Evolutionary conservation across 805 yeast genomes (phyloP).

Genomic region (Kuraishia hungarica): DNA sequence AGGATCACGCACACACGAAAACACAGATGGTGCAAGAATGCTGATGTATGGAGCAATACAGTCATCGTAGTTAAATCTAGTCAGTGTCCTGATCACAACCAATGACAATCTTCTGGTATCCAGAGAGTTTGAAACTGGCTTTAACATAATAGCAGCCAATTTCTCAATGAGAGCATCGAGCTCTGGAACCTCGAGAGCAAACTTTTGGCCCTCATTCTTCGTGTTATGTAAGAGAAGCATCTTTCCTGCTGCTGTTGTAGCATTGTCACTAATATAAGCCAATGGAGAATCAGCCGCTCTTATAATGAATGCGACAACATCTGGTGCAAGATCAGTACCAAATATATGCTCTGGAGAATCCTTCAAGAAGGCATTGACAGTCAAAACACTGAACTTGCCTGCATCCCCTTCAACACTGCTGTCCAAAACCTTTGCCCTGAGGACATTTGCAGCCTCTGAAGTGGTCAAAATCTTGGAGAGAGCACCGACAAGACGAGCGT

Average conservation of each 20-base stretch:
- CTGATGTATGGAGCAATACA: conserved; percentile 47
- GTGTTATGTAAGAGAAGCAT: conserved; percentile 44
- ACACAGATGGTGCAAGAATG: conserved; percentile 60
- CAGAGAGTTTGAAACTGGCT: conserved; percentile 51
- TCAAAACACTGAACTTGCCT: conserved; percentile 56
- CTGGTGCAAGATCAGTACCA: conserved; percentile 38
- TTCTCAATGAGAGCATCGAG: conserved; percentile 33
- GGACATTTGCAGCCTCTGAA: conserved; percentile 55
- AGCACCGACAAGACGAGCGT: conserved; percentile 74
- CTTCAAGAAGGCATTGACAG: conserved; percentile 72
- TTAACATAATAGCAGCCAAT: conserved; percentile 37
- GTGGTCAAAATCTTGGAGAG: conserved; percentile 55
- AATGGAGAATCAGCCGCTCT: conserved; percentile 31
- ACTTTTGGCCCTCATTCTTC: conserved; percentile 22
- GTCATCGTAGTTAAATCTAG: conserved; percentile 46
- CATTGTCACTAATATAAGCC: conserved; percentile 62
- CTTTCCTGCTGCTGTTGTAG: conserved; percentile 77
- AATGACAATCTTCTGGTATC: conserved; percentile 78
- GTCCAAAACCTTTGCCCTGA: conserved; percentile 49
- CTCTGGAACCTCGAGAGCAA: conserved; percentile 25
- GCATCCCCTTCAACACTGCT: conserved; percentile 27
- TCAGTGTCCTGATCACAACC: conserved; percentile 67
- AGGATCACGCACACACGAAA: conserved; percentile 78
- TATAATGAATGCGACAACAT: conserved; percentile 40
- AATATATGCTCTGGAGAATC: conserved; percentile 66